Evolutionary conservation across 306 rosid species (phyloP), one percentile per base, ranked within the genome.

Genomic region (Lathyrus aphaca): DNA sequence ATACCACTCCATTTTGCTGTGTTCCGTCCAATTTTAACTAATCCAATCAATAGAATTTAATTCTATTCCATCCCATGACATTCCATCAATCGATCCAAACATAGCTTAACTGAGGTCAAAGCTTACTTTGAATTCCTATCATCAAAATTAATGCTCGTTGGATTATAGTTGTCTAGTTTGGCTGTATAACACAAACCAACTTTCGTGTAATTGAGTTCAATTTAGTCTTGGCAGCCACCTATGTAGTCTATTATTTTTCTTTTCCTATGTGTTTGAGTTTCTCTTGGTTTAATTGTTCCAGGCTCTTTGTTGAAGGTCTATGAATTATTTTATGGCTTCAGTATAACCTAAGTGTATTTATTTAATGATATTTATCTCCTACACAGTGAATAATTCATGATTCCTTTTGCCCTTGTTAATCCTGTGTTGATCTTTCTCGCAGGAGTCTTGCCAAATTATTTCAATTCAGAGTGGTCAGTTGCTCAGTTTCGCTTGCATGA

Each of bases 391-490:
- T 44, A 64, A 27, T 29, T 46, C 27, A n/a, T 15, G 11, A 14
- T 57, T 57, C 15, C 44, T 14, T 27, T 66, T 48, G 8, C 23
- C 15, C 2, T 35, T 35, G 10, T 25, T 66, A 46, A 48, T 48
- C 16, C 1, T 4, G 59, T 30, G 39, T 35, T 35, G 10, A 35
- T 35, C 2, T 32, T 56, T 25, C 6, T 14, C 14, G 60, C 46
- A 68, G 73, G 62, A 51, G 38, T 68, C 14, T 68, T 68, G 32
- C 73, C 73, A 18, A 68, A 68, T 37, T 68, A 17, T 68, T 68
- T 88, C 79, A 84, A 74, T 77, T 91, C 95, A 3, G 86, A 88
- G 79, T 78, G 95, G 97, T 88, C 95, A 3, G 82, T 85, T 58
- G 95, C 95, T 75, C 83, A 86, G 82, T 91, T 88, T 77, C 97